Evolutionary conservation across 1,284 basidiomycete genomes (phyloP), one percentile per base, ranked within the genome.

Genomic region (Marasmius tenuissimus): DNA sequence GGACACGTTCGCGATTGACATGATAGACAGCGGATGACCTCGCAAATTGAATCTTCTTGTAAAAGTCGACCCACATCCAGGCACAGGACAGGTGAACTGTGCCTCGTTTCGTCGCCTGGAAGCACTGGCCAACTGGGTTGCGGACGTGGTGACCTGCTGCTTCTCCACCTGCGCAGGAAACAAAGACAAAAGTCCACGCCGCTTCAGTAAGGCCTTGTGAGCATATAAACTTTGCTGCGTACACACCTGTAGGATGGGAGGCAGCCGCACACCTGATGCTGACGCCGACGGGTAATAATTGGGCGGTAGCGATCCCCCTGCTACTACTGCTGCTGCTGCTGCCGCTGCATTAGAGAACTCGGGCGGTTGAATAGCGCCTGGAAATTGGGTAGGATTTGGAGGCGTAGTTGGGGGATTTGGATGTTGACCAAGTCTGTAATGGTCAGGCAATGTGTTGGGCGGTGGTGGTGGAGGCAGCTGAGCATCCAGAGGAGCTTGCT

Each of bases 41-140:
- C 84, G 79, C 57, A 93, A 76, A 76, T 94, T 93, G 79, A 93
- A 93, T 64, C 91, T 83, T 71, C 91, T 85, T 70, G 94, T 97
- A 75, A 96, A 98, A 4, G 96, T 97, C 76, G 93, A 96, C 54
- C 93, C 93, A 77, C 96, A 98, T 12, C 94, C 96, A 12, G 95
- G 94, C 9, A 98, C 94, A 22, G 96, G 96, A 75, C 96, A 98
- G 58, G 88, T 84, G 76, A 97, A 97, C 68, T 93, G 86, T 0
- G 94, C 96, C 73, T 94, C 93, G 71, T 96, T 96, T 67, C 94
- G 85, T 55, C 96, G 80, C 57, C 96, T 83, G 72, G 91, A 95
- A 45, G 92, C 92, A 70, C 93, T 95, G 2, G 96, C 96, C 4
- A 92, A 85, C 74, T 97, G 94, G 0, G 96, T 97, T n/a, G 96